Base-by-base conservation (phyloP, 116 monocot species). In the Phalaenopsis hybrid region DNA sequence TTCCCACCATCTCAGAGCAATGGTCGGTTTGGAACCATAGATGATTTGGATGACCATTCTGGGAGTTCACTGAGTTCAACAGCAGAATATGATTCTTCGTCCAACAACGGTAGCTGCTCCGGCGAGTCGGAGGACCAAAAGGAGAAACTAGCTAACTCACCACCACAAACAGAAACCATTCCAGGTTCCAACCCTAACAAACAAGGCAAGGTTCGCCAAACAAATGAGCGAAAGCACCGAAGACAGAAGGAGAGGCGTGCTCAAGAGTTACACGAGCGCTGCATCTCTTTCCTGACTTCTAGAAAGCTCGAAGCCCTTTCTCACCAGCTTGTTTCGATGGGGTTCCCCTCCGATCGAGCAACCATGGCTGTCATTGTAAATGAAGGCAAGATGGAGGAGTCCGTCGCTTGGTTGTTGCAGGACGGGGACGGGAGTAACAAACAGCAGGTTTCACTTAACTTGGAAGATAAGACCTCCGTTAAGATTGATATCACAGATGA, bases 181-280 rank as follows among this genome's bases (percentile, higher is more conserved):
- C 91, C 91, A 8, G 92, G 94, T 23, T 85, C 85, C 81, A 91
- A 94, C 41, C 80, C 16, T 52, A 95, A 98, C 61, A 98, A 98
- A 88, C 84, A 94, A 8, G 97, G 94, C 10, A 97, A 97, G 85
- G 89, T 90, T 65, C 84, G 97, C 10, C 94, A 91, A 78, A 94
- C 91, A 86, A 97, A 97, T 76, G 97, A 97, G 83, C 91, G 74
- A 81, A 97, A 97, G 83, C 97, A 97, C 74, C 97, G 93, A 81
- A 83, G 97, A 4, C 97, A 97, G 77, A 88, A 72, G 83, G 94
- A 94, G 85, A 87, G 81, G 78, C 89, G 97, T 4, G 94, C 94
- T 10, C 93, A 89, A 78, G 94, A 97, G 44, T 77, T 97, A 63
- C 93, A 91, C 63, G 91, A 90, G 74, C 88, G 88, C 25, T 97